phyloP scores from a whole-genome alignment of 73 alveolate species.

The Breviolum minutum region DNA sequence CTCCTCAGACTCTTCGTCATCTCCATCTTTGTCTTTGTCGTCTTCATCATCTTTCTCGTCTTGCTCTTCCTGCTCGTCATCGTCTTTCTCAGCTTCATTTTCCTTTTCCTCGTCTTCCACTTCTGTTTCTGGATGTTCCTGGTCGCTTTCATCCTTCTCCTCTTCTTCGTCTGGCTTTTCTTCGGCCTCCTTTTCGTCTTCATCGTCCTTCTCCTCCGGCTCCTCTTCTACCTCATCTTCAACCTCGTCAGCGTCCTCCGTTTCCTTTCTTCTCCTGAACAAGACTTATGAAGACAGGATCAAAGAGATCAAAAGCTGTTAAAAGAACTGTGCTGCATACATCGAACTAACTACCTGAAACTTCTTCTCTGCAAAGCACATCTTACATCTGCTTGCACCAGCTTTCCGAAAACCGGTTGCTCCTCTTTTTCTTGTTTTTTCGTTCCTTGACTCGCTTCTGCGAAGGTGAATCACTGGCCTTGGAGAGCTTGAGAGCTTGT shows the following conservation, averaged over 20 bases:
- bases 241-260: not conserved
- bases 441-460: not conserved
- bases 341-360: not conserved
- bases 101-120: conserved; percentile 6
- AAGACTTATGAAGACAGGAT: not conserved
- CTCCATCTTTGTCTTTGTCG: conserved; percentile 5
- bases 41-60: not conserved
- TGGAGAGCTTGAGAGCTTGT: not conserved
- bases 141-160: not conserved
- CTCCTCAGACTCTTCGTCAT: not conserved
- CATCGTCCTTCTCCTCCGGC: not conserved
- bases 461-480: not conserved
- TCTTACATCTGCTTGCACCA: no score
- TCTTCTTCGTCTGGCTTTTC: not conserved
- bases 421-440: not conserved
- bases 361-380: not conserved
- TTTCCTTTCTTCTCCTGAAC: conserved; percentile 16
- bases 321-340: not conserved
- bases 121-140: not conserved
- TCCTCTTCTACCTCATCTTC: conserved; percentile 3
- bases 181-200: not conserved
- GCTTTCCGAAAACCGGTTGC: not conserved
- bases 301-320: not conserved
- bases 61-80: not conserved
- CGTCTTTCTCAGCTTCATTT: not conserved